These are phyloP conservation scores for Blastobotrys attinorum DNA, from an alignment of 805 yeast species.

Conservation along the genomic window DNA sequence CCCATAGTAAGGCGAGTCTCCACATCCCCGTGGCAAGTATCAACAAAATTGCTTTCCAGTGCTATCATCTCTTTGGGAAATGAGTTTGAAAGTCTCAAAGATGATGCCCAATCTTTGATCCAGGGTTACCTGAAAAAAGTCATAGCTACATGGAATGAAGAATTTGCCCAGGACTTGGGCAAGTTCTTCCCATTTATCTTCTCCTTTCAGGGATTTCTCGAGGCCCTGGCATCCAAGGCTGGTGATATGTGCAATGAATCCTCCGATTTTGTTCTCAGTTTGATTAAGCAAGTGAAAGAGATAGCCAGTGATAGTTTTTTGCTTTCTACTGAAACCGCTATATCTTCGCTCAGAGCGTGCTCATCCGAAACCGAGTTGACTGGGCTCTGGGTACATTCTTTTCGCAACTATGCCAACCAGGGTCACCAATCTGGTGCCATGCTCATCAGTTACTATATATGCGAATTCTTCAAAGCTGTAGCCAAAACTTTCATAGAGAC, in stretches of 20 bases:
- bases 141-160: conserved; percentile 14
- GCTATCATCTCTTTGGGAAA: conserved; percentile 27
- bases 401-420: conserved; percentile 8
- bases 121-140: conserved; percentile 21
- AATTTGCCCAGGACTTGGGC: conserved; percentile 7
- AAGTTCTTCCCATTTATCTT: conserved; percentile 18
- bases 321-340: conserved; percentile 15
- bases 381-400: conserved; percentile 12
- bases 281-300: conserved; percentile 10
- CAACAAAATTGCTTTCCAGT: conserved; percentile 30
- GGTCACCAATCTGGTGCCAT: conserved; percentile 19
- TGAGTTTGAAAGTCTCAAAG: conserved; percentile 26
- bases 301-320: conserved; percentile 10
- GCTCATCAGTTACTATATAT: conserved; percentile 11
- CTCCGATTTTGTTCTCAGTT: conserved; percentile 3
- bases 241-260: neutral
- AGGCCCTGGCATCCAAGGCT: conserved; percentile 20
- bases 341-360: conserved; percentile 6
- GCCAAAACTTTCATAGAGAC: conserved; percentile 11
- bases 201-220: conserved; percentile 29
- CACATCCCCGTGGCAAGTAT: conserved; percentile 38
- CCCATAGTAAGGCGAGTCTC: conserved; percentile 20
- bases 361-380: conserved; percentile 4
- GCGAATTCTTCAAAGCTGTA: conserved; percentile 14
- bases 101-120: conserved; percentile 20